Conservation (phyloP, 371 early-diverging fungal species). For the Choanephora cucurbitarum region DNA sequence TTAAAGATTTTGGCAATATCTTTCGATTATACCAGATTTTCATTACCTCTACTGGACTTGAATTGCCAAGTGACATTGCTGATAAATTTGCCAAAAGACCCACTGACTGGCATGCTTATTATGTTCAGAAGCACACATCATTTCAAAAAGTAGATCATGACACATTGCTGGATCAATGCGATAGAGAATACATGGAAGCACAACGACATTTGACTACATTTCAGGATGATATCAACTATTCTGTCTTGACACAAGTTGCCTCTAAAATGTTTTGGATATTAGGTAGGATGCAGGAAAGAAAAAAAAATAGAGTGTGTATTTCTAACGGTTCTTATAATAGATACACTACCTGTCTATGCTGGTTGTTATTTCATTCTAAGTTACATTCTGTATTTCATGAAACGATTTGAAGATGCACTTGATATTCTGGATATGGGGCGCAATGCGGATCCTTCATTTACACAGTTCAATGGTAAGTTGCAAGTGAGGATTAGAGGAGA, state of each 20-base stretch:
- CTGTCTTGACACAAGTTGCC: constrained; percentile 47
- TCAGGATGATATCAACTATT: constrained; percentile 46
- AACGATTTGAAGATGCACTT: constrained; percentile 53
- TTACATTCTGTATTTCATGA: constrained; percentile 53
- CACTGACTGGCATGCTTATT: constrained; percentile 47
- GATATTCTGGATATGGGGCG: constrained; percentile 53
- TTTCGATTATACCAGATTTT: constrained; percentile 53
- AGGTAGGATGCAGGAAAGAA: too few relatives aligned
- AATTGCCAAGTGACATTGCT: constrained; percentile 41
- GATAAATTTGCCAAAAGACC: constrained; percentile 48
- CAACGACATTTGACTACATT: constrained; percentile 46
- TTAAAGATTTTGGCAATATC: constrained; percentile 58
- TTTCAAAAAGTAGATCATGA: constrained; percentile 36
- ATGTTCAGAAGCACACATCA: constrained; percentile 32
- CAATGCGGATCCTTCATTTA: constrained; percentile 51
- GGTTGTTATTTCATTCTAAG: constrained; percentile 61
- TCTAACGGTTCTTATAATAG: too few relatives aligned
- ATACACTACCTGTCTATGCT: constrained; percentile 55
- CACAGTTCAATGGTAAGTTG: constrained; percentile 50
- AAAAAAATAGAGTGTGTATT: too few relatives aligned
- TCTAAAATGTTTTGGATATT: constrained; percentile 56
- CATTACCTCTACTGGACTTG: constrained; percentile 47
- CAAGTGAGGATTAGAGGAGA: neutral
- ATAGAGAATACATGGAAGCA: constrained; percentile 46
- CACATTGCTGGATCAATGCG: constrained; percentile 42